Conservation (phyloP, 352 stramenopile species). For the Thraustochytrium sp. region DNA sequence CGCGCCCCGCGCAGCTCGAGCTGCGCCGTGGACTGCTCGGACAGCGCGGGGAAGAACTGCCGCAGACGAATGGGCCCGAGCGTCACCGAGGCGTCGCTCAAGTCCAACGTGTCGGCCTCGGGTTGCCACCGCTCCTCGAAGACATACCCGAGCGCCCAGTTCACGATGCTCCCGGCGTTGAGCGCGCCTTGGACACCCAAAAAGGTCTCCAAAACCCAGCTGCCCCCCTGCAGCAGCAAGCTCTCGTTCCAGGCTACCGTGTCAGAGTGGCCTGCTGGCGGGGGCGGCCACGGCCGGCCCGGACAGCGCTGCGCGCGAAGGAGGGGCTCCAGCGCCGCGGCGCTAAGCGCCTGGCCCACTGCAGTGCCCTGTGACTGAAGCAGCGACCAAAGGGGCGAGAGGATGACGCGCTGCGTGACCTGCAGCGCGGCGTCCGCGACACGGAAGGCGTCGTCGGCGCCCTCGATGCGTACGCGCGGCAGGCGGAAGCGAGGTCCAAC, state of each 20-base stretch:
- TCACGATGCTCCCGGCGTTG: neutral
- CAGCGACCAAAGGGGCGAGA: neutral
- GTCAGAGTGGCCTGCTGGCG: too few relatives aligned
- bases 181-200: neutral
- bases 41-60: slow-evolving; percentile 3
- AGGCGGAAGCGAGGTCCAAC: neutral
- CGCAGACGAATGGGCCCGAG: neutral
- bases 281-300: neutral
- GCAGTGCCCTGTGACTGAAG: neutral
- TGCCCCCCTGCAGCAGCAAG: neutral
- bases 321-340: neutral
- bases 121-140: neutral
- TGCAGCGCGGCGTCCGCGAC: neutral
- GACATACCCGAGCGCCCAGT: slow-evolving; percentile 14
- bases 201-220: neutral
- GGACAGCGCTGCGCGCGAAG: neutral
- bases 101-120: neutral
- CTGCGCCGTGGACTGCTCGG: neutral
- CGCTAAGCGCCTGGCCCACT: neutral
- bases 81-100: neutral
- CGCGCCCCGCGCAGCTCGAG: neutral
- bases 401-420: neutral
- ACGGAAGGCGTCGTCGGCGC: neutral
- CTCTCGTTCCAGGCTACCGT: neutral
- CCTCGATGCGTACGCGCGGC: neutral